Base-by-base conservation (phyloP, 2,329 filamentous ascomycete species). In the Ophiocordyceps robertsii region DNA sequence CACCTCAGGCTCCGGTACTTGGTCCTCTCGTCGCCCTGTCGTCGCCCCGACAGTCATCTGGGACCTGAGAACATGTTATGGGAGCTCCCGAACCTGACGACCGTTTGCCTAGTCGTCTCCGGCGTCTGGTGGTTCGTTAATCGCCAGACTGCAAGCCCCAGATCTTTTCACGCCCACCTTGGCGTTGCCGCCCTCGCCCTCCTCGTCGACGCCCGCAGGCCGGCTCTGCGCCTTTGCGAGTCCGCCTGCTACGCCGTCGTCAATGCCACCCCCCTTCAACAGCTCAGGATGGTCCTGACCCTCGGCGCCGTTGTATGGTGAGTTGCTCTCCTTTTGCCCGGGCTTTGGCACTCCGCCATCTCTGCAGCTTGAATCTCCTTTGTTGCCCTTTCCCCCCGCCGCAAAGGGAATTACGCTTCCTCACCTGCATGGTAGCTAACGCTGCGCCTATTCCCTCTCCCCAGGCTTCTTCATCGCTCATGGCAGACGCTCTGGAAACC, bases 401-500 rank as follows among this genome's bases (percentile, higher is more conserved):
- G 12, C 31, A 19, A 19, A 19, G 19, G 19, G 19, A 19, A 19
- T 16, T 6, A 33, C n/a, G 4, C 17, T 36, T 17, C 16, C 6
- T 9, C 6, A 27, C 2, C 24, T 27, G 24, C 24, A 27, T 6
- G 24, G 9, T 27, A 9, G 33, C 14, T 36, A 17, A n/a, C 16
- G 7, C n/a, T 36, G 10, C 17, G 17, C 19, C 9, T 4, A 4
- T 36, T 17, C 6, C 16, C 4, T 17, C 33, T 17, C 33, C 6
- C n/a, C 16, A 92, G 86, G 87, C 74, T 95, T 47, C 71, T 88
- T 46, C 83, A 85, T 60, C 82, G 92, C 57, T 85, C 87, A 47
- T 87, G 84, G 67, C 84, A 89, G 58, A 92, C 93, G 32, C 72
- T 95, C 42, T 82, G 85, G 64, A 95, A 90, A 54, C 88, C 90